A percentile compares a stretch with the other conserved stretches of the same genome.
These are phyloP conservation scores for Botrytis fragariae DNA, from an alignment of 2,329 filamentous ascomycete genomes.

Conservation along the genomic window DNA sequence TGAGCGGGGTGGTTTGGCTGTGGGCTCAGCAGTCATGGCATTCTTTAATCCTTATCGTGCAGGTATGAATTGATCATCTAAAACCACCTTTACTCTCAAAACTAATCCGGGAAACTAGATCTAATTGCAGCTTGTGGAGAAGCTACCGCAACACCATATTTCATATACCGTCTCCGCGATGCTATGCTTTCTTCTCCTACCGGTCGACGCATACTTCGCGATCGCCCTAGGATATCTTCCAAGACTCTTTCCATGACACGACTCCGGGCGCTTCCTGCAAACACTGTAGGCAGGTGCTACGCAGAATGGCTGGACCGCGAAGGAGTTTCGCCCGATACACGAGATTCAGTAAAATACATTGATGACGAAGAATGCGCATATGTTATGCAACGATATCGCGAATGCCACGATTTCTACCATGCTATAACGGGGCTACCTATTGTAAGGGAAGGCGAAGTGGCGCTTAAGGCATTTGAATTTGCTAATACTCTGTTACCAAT, in stretches of 20 bases:
- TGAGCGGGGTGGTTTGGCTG: slow-evolving; percentile 70
- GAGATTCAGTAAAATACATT: slow-evolving; percentile 79
- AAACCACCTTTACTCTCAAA: background rate
- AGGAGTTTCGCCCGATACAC: slow-evolving; percentile 88
- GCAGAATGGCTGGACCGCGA: slow-evolving; percentile 90
- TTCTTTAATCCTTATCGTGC: slow-evolving; percentile 75
- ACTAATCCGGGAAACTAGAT: slow-evolving; percentile 52
- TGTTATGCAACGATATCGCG: slow-evolving; percentile 96
- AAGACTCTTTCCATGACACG: slow-evolving; percentile 59
- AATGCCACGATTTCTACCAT: slow-evolving; percentile 98
- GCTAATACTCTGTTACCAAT: slow-evolving; percentile 92
- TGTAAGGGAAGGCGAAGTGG: slow-evolving; percentile 92
- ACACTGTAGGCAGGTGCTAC: slow-evolving; percentile 79
- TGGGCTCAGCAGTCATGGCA: slow-evolving; percentile 62
- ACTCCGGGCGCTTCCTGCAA: slow-evolving; percentile 69
- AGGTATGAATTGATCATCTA: slow-evolving; percentile 49
- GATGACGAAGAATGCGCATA: slow-evolving; percentile 96
- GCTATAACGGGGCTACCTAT: slow-evolving; percentile 87
- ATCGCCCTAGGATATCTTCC: slow-evolving; percentile 84
- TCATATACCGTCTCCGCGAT: slow-evolving; percentile 86
- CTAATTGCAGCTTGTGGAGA: slow-evolving; percentile 94
- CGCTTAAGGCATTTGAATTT: slow-evolving; percentile 97
- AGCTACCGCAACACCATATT: slow-evolving; percentile 90
- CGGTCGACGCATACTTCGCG: slow-evolving; percentile 85
- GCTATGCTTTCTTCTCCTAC: slow-evolving; percentile 84